A percentile compares a stretch with the other conserved stretches of the same genome.
These are phyloP conservation scores for Phytophthora fragariae DNA, from an alignment of 352 stramenopile species.

Conservation along the genomic window DNA sequence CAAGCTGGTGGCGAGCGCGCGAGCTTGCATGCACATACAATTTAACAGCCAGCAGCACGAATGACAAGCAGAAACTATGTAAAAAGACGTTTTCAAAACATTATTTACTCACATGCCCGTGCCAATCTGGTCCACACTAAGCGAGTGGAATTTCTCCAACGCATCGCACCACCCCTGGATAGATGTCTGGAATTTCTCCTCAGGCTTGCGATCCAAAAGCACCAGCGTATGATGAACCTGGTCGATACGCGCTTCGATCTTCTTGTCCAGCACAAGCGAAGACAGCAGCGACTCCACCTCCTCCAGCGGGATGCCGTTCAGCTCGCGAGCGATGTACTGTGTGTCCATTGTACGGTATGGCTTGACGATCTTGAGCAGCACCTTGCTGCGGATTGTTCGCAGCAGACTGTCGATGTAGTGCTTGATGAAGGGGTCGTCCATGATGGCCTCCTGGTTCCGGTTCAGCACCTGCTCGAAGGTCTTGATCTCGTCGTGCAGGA, in stretches of 20 bases:
- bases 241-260: constrained; percentile 94
- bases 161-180: constrained; percentile 72
- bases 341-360: constrained; percentile 95
- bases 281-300: constrained; percentile 95
- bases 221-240: constrained; percentile 87
- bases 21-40: constrained; percentile 30
- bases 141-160: constrained; percentile 74
- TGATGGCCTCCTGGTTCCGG: constrained; percentile 88
- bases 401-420: constrained; percentile 95
- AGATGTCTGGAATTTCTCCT: constrained; percentile 77
- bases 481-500: constrained; percentile 96
- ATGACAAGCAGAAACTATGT: constrained; percentile 22
- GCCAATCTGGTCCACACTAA: constrained; percentile 65
- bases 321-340: constrained; percentile 90
- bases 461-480: constrained; percentile 94
- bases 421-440: constrained; percentile 96
- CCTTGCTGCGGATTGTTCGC: constrained; percentile 95
- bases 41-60: constrained; percentile 21
- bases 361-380: constrained; percentile 94
- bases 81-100: constrained; percentile 29
- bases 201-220: constrained; percentile 67
- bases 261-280: constrained; percentile 93
- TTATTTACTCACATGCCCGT: constrained; percentile 46
- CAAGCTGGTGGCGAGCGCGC: constrained; percentile 1
- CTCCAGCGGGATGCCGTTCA: constrained; percentile 91